Evolutionary conservation across 1,284 basidiomycete genomes (phyloP), one percentile per base, ranked within the genome.

Genomic region (Schizophyllum commune): DNA sequence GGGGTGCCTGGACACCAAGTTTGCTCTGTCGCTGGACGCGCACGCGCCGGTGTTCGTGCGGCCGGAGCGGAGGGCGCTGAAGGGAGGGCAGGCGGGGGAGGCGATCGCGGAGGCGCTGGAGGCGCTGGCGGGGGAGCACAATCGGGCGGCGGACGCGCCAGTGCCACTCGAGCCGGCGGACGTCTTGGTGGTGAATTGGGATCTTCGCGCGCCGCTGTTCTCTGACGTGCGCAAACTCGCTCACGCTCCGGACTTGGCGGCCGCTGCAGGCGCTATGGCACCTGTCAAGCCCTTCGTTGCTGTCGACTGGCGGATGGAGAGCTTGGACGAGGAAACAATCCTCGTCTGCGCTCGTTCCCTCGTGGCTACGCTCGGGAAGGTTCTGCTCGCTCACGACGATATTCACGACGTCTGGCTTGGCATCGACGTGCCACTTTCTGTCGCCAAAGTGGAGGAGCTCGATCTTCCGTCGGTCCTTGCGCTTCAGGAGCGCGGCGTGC

Each of bases 241-340:
- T 34, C 83, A 83, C 63, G 74, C 81, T 0, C 67, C 70, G 0
- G 63, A 57, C 2, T 73, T 83, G 13, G 68, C 73, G 56, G 68
- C 70, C 15, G 73, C 82, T 5, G 76, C 79, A 0, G 66, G 67
- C 13, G 68, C 68, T 47, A 69, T 81, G 32, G 70, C 71, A 0
- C 73, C 77, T 9, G 52, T 70, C 0, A 64, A 63, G 2, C 73
- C 75, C 0, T 82, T 80, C 65, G 66, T 79, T 1, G 77, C 73
- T 1, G 73, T 83, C 9, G 77, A 83, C 64, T 83, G 81, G 81
- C 70, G 78, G 33, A 80, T 80, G 75, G 80, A 82, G 64, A 77
- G 70, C 32, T 72, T 82, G 39, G 66, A 74, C 0, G 65, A 73
- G 0, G 69, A 71, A 20, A 64, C 73, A 15, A 69, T 83, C 1